These are phyloP conservation scores for Quercus mongolica DNA, from an alignment of 306 rosid species.

Conservation along the genomic window DNA sequence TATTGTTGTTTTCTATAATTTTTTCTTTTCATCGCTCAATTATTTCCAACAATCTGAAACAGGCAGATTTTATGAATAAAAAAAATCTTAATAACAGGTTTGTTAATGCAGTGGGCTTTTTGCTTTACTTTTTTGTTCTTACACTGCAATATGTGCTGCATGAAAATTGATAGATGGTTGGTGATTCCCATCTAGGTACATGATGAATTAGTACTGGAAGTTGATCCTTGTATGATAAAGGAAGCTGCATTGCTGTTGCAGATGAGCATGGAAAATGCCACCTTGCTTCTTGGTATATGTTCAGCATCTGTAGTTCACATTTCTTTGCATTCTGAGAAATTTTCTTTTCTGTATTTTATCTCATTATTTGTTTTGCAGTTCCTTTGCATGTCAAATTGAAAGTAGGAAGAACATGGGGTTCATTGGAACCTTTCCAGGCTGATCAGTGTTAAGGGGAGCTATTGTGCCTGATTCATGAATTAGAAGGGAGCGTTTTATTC, in stretches of 20 bases:
- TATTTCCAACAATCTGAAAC: slow-evolving; percentile 2
- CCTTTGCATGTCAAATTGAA: slow-evolving; percentile 81
- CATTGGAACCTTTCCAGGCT: slow-evolving; percentile 63
- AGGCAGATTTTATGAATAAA: neutral
- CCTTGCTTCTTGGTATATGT: slow-evolving; percentile 73
- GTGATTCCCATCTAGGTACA: slow-evolving; percentile 64
- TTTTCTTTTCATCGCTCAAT: neutral
- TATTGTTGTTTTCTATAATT: neutral
- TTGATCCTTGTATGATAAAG: slow-evolving; percentile 62
- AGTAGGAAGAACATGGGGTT: slow-evolving; percentile 95
- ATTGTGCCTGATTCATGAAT: slow-evolving; percentile 32
- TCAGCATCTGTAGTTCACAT: neutral
- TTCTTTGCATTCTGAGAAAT: slow-evolving; percentile 3
- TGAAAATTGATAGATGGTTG: neutral
- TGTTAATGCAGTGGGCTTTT: neutral
- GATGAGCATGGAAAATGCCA: slow-evolving; percentile 91
- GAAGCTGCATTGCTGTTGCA: slow-evolving; percentile 78
- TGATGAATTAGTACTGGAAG: slow-evolving; percentile 93
- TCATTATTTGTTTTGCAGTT: slow-evolving; percentile 51
- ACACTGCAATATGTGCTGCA: neutral
- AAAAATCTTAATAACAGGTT: neutral
- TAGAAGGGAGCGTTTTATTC: slow-evolving; percentile 2
- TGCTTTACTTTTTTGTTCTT: neutral
- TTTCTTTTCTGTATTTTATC: slow-evolving; percentile 16
- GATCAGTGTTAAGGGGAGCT: slow-evolving; percentile 35